Evolutionary conservation across 1,139 yeast genomes (phyloP).

Genomic region (Geotrichum reessii): DNA sequence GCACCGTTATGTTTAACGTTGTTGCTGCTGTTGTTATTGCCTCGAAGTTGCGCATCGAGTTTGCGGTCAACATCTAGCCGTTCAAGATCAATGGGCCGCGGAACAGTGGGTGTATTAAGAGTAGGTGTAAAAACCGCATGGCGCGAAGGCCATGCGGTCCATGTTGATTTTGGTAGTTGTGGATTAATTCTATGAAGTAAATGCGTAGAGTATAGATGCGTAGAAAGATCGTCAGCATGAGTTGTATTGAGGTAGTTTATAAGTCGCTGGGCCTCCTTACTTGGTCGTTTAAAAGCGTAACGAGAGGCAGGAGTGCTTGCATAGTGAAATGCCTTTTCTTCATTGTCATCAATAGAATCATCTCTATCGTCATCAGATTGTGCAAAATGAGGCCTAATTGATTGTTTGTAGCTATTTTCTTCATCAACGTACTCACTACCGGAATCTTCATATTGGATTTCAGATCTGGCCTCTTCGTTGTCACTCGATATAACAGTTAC

Average conservation of each 20-base stretch:
- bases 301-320: neutral
- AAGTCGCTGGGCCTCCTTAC: neutral
- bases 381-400: neutral
- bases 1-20: neutral
- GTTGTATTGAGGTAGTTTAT: neutral
- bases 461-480: neutral
- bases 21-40: neutral
- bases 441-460: neutral
- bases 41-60: neutral
- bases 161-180: neutral
- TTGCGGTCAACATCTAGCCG: neutral
- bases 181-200: neutral
- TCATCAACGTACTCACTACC: neutral
- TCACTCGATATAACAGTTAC: neutral
- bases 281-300: neutral
- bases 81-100: neutral
- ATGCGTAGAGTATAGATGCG: neutral
- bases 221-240: neutral
- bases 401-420: neutral
- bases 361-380: neutral
- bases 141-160: neutral
- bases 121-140: neutral
- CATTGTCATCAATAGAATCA: neutral
- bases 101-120: neutral
- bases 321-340: neutral